These are phyloP conservation scores for Triangularia setosa DNA, from an alignment of 2,329 filamentous ascomycete genomes.

Conservation along the genomic window DNA sequence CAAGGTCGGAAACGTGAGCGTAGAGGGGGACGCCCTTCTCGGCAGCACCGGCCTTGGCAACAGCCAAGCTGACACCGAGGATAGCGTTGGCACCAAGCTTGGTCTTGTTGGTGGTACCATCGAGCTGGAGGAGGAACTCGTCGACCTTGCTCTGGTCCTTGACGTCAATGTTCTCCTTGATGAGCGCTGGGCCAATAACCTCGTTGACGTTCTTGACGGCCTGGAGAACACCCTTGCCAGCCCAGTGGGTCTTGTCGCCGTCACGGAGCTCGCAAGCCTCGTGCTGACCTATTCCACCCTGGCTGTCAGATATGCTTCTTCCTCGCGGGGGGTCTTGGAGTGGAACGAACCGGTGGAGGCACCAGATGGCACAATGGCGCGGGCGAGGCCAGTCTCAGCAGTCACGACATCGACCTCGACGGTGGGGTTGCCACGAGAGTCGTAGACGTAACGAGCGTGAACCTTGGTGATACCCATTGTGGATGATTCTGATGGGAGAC, in stretches of 20 bases:
- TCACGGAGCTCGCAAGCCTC: constrained; percentile 90
- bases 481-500: constrained; percentile 23
- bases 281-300: constrained; percentile 63
- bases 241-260: constrained; percentile 82
- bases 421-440: constrained; percentile 97
- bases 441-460: constrained; percentile 93
- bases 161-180: constrained; percentile 78
- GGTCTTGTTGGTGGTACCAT: constrained; percentile 81
- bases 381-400: constrained; percentile 84
- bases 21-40: constrained; percentile 87
- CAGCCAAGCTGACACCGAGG: constrained; percentile 76
- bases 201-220: constrained; percentile 84
- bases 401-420: constrained; percentile 98
- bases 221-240: constrained; percentile 81
- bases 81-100: constrained; percentile 87
- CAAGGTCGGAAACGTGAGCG: constrained; percentile 81
- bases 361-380: constrained; percentile 94
- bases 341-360: constrained; percentile 77
- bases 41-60: constrained; percentile 85
- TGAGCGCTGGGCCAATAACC: constrained; percentile 73
- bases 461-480: constrained; percentile 90
- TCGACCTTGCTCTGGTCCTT: constrained; percentile 84
- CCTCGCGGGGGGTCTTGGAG: constrained; percentile 13
- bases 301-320: constrained; percentile 19
- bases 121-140: constrained; percentile 79